These are phyloP conservation scores for Lanmaoa rubissima DNA, from an alignment of 768 basidiomycete species.

Conservation along the genomic window DNA sequence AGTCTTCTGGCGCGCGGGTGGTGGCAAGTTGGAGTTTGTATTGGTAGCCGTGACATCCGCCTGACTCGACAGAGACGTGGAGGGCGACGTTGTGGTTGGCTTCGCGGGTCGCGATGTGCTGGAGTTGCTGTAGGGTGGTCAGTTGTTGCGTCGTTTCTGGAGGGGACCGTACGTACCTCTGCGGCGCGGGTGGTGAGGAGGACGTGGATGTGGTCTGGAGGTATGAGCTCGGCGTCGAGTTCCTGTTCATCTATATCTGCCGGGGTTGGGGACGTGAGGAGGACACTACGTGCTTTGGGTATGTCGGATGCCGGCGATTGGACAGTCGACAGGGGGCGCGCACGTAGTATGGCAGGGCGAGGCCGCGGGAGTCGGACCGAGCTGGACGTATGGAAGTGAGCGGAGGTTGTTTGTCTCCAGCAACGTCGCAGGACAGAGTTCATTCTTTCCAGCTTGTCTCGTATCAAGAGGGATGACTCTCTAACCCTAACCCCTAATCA, in stretches of 20 bases:
- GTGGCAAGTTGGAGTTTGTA: constrained; percentile 86
- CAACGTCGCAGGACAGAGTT: neutral
- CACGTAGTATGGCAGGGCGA: neutral
- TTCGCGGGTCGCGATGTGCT: constrained; percentile 52
- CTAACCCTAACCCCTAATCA: neutral
- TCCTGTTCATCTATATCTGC: constrained; percentile 59
- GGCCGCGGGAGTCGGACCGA: neutral
- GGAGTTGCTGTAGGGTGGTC: constrained; percentile 63
- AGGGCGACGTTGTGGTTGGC: constrained; percentile 64
- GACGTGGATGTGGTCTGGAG: constrained; percentile 51
- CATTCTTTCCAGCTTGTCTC: neutral
- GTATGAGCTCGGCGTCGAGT: constrained; percentile 58
- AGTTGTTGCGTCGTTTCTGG: neutral
- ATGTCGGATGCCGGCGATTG: constrained; percentile 29
- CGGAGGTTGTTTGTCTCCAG: neutral
- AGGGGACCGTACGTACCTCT: constrained; percentile 45
- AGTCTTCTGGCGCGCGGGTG: constrained; percentile 68
- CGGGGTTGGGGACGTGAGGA: constrained; percentile 49
- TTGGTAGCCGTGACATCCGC: constrained; percentile 97
- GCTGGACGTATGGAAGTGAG: neutral
- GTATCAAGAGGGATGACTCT: too few relatives aligned
- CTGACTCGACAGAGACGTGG: constrained; percentile 84
- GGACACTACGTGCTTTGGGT: constrained; percentile 46
- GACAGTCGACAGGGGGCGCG: neutral
- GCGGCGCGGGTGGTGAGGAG: constrained; percentile 73